A percentile compares a stretch with the other conserved stretches of the same genome.
Conservation (phyloP, 169 alveolate genomes). For the Plasmodium cynomolgi region DNA sequence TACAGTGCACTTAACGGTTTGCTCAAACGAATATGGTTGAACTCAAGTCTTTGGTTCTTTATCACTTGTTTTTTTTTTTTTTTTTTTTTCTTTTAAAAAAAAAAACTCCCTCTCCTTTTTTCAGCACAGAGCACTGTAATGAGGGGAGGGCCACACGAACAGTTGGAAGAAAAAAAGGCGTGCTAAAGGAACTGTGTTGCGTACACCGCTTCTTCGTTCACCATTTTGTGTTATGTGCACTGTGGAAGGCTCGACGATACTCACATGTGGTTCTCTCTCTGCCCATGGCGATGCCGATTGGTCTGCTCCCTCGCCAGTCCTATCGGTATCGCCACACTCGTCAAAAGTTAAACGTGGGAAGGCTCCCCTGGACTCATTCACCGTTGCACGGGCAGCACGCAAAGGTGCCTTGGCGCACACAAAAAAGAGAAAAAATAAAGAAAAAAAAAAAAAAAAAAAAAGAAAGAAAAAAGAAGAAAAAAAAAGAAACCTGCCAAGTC, state of each 20-base stretch:
- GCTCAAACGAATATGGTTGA: background rate
- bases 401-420: background rate
- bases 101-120: background rate
- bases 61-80: background rate
- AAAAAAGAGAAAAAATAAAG: background rate
- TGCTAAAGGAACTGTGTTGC: background rate
- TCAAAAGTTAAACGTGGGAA: background rate
- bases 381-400: background rate
- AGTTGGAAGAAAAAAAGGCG: background rate
- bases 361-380: background rate
- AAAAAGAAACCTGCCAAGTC: background rate
- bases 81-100: background rate
- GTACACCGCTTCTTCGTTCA: background rate
- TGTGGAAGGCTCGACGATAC: background rate
- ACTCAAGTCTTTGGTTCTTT: background rate
- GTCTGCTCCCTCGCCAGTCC: conserved; percentile 30
- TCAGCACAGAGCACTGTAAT: background rate
- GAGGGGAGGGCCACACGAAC: background rate
- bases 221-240: background rate
- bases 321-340: background rate
- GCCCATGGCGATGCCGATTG: background rate
- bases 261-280: background rate
- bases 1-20: background rate
- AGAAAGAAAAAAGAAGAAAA: background rate
- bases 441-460: background rate